phyloP scores from a whole-genome alignment of 164 flowering plant species.

The Echeveria elegans region DNA sequence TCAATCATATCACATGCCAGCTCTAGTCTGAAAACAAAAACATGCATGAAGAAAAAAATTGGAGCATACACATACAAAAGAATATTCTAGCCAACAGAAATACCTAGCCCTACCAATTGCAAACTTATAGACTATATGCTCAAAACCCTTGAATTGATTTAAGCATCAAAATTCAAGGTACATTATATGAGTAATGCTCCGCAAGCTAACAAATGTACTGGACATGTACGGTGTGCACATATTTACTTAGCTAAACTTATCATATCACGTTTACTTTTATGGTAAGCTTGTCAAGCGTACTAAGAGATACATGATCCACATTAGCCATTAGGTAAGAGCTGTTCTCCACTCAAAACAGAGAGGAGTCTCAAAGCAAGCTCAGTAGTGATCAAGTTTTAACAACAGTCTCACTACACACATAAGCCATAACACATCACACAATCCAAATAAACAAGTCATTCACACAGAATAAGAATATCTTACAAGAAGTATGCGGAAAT shows the following conservation, averaged over 20 bases:
- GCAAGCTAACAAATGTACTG: neutral
- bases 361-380: constrained; percentile 84
- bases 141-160: neutral
- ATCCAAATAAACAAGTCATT: neutral
- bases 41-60: neutral
- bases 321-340: constrained; percentile 43
- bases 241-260: neutral
- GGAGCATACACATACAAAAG: no score
- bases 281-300: constrained; percentile 57
- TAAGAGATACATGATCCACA: constrained; percentile 31
- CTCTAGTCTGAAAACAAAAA: neutral
- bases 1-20: neutral
- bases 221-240: neutral
- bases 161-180: neutral
- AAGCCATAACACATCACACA: no score
- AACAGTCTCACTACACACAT: no score
- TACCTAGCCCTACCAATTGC: neutral
- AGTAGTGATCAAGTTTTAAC: constrained; percentile 90
- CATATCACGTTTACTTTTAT: constrained; percentile 48
- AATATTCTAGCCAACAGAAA: neutral
- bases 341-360: constrained; percentile 67
- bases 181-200: neutral
- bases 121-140: neutral
- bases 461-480: constrained; percentile 18
- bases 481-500: constrained; percentile 89